Base-by-base conservation (phyloP, 2,329 filamentous ascomycete species). In the Teratosphaeria zuluensis region DNA sequence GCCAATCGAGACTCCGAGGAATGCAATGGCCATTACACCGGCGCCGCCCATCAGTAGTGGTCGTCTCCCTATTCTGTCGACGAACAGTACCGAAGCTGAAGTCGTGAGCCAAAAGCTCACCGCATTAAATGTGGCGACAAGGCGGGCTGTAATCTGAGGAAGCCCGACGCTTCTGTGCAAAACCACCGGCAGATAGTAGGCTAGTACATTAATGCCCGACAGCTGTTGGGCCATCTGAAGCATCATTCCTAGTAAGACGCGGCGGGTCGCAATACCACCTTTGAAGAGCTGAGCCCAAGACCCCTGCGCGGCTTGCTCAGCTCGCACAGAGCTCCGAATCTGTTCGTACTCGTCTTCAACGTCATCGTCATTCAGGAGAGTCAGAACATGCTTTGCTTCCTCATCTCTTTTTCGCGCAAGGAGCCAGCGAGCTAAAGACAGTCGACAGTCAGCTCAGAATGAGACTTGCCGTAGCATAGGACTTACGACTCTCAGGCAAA, bases 71-170 rank as follows among this genome's bases (percentile, higher is more conserved):
- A 86, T 81, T 1, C 81, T 79, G 70, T 87, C 84, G 31, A 87
- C 83, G 55, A 83, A 75, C 64, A 83, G 84, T 80, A 84, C 81
- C 4, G 85, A 85, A 0, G 80, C 72, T 0, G 78, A 79, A 0
- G 81, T 80, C 58, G 81, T 81, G 57, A 81, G 75, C 54, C 77
- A 69, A 66, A 81, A 81, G 24, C 80, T 74, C 38, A 81, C 75
- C 75, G 80, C 80, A 69, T 81, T 81, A 71, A 28, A 74, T 68
- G 6, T 75, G 65, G 33, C 76, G 62, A 19, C 77, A 65, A 21
- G 73, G 72, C 65, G 76, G 65, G 52, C 76, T 73, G 51, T 72
- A 64, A 46, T 62, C 55, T 61, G 72, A 56, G 60, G 54, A 3
- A 67, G 60, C 11, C 79, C 77, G 62, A 88, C 84, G 1, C 82